phyloP scores from a whole-genome alignment of 139 green algal genomes.

The Pseudopediastrum boryanum region DNA sequence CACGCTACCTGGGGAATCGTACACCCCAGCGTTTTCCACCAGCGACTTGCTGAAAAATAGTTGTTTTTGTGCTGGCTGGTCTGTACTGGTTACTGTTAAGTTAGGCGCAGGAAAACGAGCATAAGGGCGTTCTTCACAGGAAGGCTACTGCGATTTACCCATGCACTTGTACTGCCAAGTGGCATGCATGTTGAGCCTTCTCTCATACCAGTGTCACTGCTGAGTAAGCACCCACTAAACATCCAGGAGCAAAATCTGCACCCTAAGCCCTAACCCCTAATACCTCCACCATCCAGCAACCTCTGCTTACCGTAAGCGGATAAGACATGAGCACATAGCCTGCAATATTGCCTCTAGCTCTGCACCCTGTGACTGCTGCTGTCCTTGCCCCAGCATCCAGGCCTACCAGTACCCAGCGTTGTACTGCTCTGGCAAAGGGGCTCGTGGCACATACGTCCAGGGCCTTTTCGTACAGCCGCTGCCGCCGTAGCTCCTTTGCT shows the following conservation, averaged over 20 bases:
- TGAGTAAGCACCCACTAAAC: background rate
- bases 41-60: no score
- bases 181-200: no score
- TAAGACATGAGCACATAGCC: conserved; percentile 70
- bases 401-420: conserved; percentile 65
- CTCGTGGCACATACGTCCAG: conserved; percentile 63
- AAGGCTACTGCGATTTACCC: background rate
- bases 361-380: conserved; percentile 50
- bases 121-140: background rate
- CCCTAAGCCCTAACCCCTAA: no score
- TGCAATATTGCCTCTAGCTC: conserved; percentile 41
- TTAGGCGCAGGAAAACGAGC: no score
- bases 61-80: no score
- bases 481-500: conserved; percentile 63
- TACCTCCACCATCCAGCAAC: background rate
- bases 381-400: conserved; percentile 65
- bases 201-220: background rate
- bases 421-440: conserved; percentile 59
- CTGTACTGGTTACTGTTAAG: no score
- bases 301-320: conserved; percentile 50
- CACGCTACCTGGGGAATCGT: no score
- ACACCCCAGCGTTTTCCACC: no score
- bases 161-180: background rate
- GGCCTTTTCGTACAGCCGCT: conserved; percentile 70
- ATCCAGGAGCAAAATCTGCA: background rate